These are phyloP conservation scores for Sporothrix mexicana DNA, from an alignment of 2,329 filamentous ascomycete species.

Conservation along the genomic window DNA sequence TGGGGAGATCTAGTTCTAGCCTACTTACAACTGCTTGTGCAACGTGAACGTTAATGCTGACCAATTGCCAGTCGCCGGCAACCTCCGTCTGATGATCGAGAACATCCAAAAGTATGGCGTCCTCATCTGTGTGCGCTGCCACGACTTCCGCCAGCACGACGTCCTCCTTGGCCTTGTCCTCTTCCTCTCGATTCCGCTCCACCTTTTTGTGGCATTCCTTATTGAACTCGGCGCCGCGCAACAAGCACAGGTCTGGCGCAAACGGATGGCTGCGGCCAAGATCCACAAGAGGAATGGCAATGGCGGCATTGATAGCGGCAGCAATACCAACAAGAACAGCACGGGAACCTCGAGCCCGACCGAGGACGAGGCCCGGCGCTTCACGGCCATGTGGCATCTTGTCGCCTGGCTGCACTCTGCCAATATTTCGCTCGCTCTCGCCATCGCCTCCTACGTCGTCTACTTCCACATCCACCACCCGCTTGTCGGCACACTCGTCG, in stretches of 20 bases:
- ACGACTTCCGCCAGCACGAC: constrained; percentile 83
- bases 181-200: constrained; percentile 86
- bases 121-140: constrained; percentile 87
- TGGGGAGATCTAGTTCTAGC: background rate
- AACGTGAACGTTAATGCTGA: background rate
- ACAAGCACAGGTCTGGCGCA: constrained; percentile 73
- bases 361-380: constrained; percentile 67
- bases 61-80: constrained; percentile 74
- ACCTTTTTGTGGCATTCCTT: constrained; percentile 86
- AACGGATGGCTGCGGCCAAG: constrained; percentile 49
- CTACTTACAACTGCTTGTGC: constrained; percentile 22
- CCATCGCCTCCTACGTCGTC: constrained; percentile 81
- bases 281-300: background rate
- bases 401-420: constrained; percentile 81
- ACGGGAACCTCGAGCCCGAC: constrained; percentile 61
- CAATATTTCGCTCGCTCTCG: constrained; percentile 82
- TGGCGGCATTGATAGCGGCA: background rate
- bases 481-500: constrained; percentile 86
- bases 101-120: constrained; percentile 99
- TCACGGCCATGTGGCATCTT: constrained; percentile 77
- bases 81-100: constrained; percentile 91
- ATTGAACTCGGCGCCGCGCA: constrained; percentile 85
- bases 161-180: constrained; percentile 75
- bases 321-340: constrained; percentile 44
- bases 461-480: constrained; percentile 94